phyloP scores from a whole-genome alignment of 2,329 filamentous ascomycete species.

The Arthrinium phaeospermum region DNA sequence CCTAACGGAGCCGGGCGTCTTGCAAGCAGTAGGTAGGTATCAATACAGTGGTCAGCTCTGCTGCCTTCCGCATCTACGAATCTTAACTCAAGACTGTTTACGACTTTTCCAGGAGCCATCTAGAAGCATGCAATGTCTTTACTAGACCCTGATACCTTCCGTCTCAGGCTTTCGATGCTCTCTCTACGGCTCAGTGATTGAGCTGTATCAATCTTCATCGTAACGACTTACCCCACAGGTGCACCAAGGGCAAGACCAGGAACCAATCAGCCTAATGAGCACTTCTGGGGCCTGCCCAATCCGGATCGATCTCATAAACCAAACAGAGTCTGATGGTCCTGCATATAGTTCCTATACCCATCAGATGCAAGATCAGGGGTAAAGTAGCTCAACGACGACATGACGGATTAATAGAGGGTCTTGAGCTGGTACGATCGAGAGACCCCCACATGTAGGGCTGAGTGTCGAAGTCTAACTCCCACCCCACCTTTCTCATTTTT shows the following conservation, averaged over 20 bases:
- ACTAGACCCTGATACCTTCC: neutral
- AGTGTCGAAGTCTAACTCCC: neutral
- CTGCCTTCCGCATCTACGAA: no score
- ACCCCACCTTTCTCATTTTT: conserved; percentile 13
- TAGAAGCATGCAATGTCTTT: neutral
- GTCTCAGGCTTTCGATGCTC: neutral
- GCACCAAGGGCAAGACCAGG: neutral
- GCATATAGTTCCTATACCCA: neutral
- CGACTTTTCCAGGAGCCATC: no score
- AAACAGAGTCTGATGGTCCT: neutral
- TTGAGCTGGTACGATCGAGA: neutral
- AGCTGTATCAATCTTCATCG: neutral
- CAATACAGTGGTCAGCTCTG: no score
- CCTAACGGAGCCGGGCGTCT: no score
- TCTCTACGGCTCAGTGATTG: neutral
- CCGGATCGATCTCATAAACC: neutral
- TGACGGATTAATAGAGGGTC: neutral
- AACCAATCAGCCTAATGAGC: neutral
- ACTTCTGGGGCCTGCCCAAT: neutral
- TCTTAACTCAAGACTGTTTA: no score
- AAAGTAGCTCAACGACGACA: neutral
- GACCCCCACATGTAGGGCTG: conserved; percentile 11
- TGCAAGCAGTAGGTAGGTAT: no score
- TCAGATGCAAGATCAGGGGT: neutral
- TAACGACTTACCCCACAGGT: neutral